Evolutionary conservation across 2,329 filamentous ascomycete genomes (phyloP).

Genomic region (Podosphaera xanthii): DNA sequence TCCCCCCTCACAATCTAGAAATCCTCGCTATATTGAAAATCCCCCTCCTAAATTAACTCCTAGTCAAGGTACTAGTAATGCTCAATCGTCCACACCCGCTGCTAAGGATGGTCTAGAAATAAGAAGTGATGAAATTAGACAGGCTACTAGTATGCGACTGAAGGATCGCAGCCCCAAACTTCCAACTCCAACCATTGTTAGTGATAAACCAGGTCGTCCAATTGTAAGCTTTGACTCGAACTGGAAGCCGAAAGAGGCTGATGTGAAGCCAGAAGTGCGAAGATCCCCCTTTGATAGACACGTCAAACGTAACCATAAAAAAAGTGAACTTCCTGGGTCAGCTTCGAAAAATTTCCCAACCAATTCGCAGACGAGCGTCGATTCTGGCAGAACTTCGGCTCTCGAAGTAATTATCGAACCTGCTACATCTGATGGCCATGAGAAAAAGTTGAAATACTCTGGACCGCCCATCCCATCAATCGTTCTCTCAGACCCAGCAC

Average conservation of each 20-base stretch:
- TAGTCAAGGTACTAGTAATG: background rate
- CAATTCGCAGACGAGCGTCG: slow-evolving; percentile 19
- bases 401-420: slow-evolving; percentile 19
- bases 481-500: slow-evolving; percentile 7
- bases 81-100: slow-evolving; percentile 7
- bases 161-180: slow-evolving; percentile 72
- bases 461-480: slow-evolving; percentile 9
- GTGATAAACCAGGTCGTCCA: slow-evolving; percentile 68
- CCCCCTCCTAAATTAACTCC: slow-evolving; percentile 6
- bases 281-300: slow-evolving; percentile 13
- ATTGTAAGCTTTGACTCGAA: slow-evolving; percentile 91
- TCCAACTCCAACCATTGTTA: slow-evolving; percentile 75
- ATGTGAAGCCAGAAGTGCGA: slow-evolving; percentile 37
- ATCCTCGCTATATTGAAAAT: slow-evolving; percentile 60
- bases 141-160: slow-evolving; percentile 72
- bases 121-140: slow-evolving; percentile 65
- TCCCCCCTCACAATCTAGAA: slow-evolving; percentile 59
- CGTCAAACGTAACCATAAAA: slow-evolving; percentile 9
- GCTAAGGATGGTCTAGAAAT: slow-evolving; percentile 61
- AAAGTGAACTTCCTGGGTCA: slow-evolving; percentile 11
- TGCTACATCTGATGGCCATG: slow-evolving; percentile 22
- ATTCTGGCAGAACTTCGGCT: slow-evolving; percentile 21
- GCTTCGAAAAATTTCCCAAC: slow-evolving; percentile 11
- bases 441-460: slow-evolving; percentile 25
- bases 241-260: slow-evolving; percentile 46